Conservation (phyloP, 2,329 filamentous ascomycete genomes). For the Neoascochyta sp. region DNA sequence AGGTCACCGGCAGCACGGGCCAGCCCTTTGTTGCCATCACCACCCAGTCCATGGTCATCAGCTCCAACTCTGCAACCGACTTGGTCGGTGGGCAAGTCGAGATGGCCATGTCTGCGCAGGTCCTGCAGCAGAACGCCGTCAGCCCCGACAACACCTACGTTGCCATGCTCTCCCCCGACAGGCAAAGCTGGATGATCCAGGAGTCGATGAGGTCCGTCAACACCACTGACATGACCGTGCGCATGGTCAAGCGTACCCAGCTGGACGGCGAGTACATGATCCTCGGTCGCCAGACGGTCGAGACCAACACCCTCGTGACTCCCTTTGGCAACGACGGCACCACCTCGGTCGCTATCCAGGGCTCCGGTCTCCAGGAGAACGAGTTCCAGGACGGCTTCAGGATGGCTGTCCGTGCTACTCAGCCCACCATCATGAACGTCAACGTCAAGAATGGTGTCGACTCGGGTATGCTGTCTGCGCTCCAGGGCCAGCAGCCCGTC, state of each 20-base stretch:
- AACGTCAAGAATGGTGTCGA: conserved; percentile 36
- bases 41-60: conserved; percentile 34
- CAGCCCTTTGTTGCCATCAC: conserved; percentile 36
- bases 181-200: conserved; percentile 39
- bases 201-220: conserved; percentile 38
- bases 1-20: conserved; percentile 37
- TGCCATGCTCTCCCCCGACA: conserved; percentile 36
- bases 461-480: conserved; percentile 30
- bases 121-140: conserved; percentile 26
- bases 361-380: conserved; percentile 38
- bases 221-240: conserved; percentile 35
- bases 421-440: conserved; percentile 37
- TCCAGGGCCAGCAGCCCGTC: conserved; percentile 28
- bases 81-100: conserved; percentile 37
- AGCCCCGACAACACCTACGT: conserved; percentile 37
- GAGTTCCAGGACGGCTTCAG: conserved; percentile 40
- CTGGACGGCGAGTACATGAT: conserved; percentile 40
- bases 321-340: conserved; percentile 27
- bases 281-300: conserved; percentile 37
- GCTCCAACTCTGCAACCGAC: conserved; percentile 36
- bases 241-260: conserved; percentile 34
- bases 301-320: conserved; percentile 33
- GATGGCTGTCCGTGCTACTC: conserved; percentile 34
- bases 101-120: conserved; percentile 32
- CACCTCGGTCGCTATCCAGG: conserved; percentile 29